phyloP scores from a whole-genome alignment of 371 early-diverging fungal species.

The Mucor piriformis region DNA sequence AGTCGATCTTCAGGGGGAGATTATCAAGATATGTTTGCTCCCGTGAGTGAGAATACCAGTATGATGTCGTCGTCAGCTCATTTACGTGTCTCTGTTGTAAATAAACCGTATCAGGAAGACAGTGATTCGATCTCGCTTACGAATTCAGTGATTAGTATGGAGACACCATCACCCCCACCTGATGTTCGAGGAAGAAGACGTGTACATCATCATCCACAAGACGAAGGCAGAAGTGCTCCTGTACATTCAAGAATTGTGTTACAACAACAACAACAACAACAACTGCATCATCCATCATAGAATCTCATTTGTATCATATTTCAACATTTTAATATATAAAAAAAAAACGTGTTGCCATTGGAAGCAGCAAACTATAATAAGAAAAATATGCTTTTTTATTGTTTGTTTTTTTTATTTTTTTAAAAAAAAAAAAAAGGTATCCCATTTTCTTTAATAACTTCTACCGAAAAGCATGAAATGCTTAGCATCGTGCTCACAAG shows the following conservation, averaged over 20 bases:
- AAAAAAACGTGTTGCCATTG: too few species aligned
- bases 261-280: too few species aligned
- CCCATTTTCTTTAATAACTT: constrained; percentile 68
- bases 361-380: too few species aligned
- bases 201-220: background rate
- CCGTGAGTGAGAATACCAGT: background rate
- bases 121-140: constrained; percentile 9
- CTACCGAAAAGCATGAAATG: constrained; percentile 90
- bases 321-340: too few species aligned
- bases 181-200: background rate
- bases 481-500: constrained; percentile 83
- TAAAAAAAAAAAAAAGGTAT: background rate
- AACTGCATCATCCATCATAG: too few species aligned
- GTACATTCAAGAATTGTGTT: constrained; percentile 25
- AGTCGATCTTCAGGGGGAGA: constrained; percentile 11
- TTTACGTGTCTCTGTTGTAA: too few species aligned
- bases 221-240: constrained; percentile 29
- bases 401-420: background rate
- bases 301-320: too few species aligned
- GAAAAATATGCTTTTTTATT: background rate
- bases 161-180: background rate
- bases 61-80: too few species aligned
- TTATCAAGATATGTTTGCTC: constrained; percentile 8
- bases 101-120: background rate
- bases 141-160: constrained; percentile 27